These are phyloP conservation scores for Lepidium africanum DNA, from an alignment of 345 rosid species.

Conservation along the genomic window DNA sequence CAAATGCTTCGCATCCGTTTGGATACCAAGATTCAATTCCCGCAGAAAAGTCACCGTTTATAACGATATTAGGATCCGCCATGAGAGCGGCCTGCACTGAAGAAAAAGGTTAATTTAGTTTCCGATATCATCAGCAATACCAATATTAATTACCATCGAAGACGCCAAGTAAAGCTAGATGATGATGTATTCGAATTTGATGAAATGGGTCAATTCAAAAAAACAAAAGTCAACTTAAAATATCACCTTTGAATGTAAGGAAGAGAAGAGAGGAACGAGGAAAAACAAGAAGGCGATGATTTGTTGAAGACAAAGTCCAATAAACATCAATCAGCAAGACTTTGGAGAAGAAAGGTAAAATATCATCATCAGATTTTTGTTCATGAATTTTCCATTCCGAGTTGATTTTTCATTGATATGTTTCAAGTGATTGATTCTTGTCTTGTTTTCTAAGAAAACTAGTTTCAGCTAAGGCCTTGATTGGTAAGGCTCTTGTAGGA, in stretches of 20 bases:
- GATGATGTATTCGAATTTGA: neutral
- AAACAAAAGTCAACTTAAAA: neutral
- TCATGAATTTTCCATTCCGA: neutral
- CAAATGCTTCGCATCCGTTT: slow-evolving; percentile 64
- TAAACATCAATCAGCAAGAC: slow-evolving; percentile 6
- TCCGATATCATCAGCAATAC: neutral
- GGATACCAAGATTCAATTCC: slow-evolving; percentile 72
- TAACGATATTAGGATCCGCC: slow-evolving; percentile 39
- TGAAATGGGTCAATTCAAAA: neutral
- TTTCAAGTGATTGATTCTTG: neutral
- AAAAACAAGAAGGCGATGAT: neutral
- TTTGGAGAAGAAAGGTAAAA: neutral
- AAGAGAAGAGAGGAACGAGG: neutral
- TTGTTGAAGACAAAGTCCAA: neutral
- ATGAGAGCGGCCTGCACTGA: slow-evolving; percentile 19
- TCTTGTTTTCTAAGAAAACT: neutral
- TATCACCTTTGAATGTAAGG: slow-evolving; percentile 13
- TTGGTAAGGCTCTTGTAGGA: too few species aligned
- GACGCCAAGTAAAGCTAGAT: neutral
- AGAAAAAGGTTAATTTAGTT: neutral
- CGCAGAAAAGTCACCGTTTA: slow-evolving; percentile 67
- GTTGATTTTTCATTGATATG: neutral
- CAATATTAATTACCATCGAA: neutral
- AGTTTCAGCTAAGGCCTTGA: slow-evolving; percentile 19
- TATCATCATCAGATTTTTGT: neutral